Base-by-base conservation (phyloP, 225 moss, liverwort and hornwort species). In the Rhytidiadelphus loreus region DNA sequence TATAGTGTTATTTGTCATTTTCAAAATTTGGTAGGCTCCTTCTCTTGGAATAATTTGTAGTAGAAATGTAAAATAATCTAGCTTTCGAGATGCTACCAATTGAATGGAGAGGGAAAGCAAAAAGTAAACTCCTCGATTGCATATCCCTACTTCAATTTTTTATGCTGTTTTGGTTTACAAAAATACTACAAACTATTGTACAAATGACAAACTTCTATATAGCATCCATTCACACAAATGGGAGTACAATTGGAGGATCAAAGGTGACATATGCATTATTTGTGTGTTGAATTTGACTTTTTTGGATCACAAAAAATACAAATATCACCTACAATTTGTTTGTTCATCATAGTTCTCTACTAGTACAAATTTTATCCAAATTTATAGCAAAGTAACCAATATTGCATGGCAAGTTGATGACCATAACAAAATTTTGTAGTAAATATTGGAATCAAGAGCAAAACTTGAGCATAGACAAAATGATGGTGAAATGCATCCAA, bases 31-130 rank as follows among this genome's bases (percentile, higher is more conserved):
- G 14, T 5, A 70, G 2, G 7, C 1, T 41, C 7, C 1, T 26
- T 26, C 5, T 41, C 3, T 41, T 23, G 4, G 0, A 70, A 8
- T 0, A 0, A 70, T 70, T 25, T 16, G 5, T 0, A 0, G 1
- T 0, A 4, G 13, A 41, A 70, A 25, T 15, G 3, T 13, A 25
- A 15, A 22, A 12, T 19, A n/a, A 1, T 22, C 11, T 68, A 68
- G 9, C n/a, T 68, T 68, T 12, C 23, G 12, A 68, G 4, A 12
- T 68, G 11, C 13, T 7, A 68, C 23, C 68, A 39, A 68, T 23
- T 22, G 12, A 65, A n/a, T 68, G 7, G 68, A 68, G 39, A 68
- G 2, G 23, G 4, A n/a, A n/a, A 20, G 6, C 6, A 65, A 7
- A 39, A 4, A 23, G 23, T 16, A 68, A n/a, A n/a, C 2, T 68